These are phyloP conservation scores for Alternaria alternata DNA, from an alignment of 2,329 filamentous ascomycete genomes.

Conservation along the genomic window DNA sequence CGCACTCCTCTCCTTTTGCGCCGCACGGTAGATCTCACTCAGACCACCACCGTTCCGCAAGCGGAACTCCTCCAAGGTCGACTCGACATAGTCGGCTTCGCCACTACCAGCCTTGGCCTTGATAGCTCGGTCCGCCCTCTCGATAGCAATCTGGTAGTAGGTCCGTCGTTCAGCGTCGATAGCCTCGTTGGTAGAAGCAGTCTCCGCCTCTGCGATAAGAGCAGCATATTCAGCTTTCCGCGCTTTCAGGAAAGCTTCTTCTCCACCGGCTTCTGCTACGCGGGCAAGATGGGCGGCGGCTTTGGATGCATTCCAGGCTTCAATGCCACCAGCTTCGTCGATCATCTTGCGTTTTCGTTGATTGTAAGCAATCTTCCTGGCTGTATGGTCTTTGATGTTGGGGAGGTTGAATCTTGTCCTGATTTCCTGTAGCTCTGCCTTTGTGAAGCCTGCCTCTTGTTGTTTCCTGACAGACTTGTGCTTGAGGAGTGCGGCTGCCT, in stretches of 20 bases:
- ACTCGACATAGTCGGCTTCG: conserved; percentile 27
- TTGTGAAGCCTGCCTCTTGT: conserved; percentile 19
- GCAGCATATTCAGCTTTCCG: conserved; percentile 21
- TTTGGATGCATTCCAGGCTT: conserved; percentile 21
- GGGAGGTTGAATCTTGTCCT: conserved; percentile 20
- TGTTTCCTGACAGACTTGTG: conserved; percentile 21
- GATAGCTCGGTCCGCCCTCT: conserved; percentile 32
- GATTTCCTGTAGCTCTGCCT: conserved; percentile 22
- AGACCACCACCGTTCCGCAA: neutral
- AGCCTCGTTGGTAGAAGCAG: conserved; percentile 23
- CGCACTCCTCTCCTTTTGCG: conserved; percentile 6
- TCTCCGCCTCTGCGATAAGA: conserved; percentile 29
- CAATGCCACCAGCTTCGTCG: conserved; percentile 24
- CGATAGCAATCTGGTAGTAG: conserved; percentile 27
- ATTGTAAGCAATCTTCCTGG: conserved; percentile 25
- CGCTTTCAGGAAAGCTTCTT: conserved; percentile 15
- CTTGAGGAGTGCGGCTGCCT: conserved; percentile 11
- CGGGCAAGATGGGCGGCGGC: conserved; percentile 16
- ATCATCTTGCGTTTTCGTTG: conserved; percentile 23
- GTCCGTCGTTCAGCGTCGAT: conserved; percentile 22
- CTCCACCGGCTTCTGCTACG: conserved; percentile 22
- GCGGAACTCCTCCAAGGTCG: conserved; percentile 19
- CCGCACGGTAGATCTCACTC: conserved; percentile 6
- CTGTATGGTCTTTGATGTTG: conserved; percentile 13
- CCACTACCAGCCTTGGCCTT: conserved; percentile 25